Evolutionary conservation across 345 rosid genomes (phyloP), one percentile per base, ranked within the genome.

Genomic region (Gossypium bickii): DNA sequence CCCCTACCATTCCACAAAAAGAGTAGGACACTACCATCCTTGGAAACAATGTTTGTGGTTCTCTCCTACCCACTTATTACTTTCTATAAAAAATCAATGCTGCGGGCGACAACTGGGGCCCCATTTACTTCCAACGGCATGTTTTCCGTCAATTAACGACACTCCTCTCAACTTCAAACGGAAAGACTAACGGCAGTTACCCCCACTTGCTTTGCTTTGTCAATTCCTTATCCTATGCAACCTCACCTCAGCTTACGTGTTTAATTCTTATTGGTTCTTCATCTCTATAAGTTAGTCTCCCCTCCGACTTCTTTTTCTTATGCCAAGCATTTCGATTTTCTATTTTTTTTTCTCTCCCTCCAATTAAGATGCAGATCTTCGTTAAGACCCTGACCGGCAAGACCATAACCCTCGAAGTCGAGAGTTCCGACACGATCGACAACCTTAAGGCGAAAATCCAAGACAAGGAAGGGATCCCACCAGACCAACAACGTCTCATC

Each of bases 401-500:
- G 76, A 84, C 85, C 0, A 84, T 84, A 0, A 84, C 87, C 0
- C 2, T 84, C 0, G 87, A 84, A 51, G 87, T 84, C 1, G 87
- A 84, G 43, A 77, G 83, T 1, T 79, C 83, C 1, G 87, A 84
- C 76, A 84, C 87, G 7, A 84, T 84, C 9, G 85, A 84, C 66
- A 84, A 84, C 71, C 85, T 84, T 0, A 84, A 84, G 11, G 83
- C 87, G 0, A 84, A 84, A 61, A 84, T 84, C 64, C 85, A 84
- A 2, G 87, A 84, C 17, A 84, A 84, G 56, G 87, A 84, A 17
- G 87, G 87, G 0, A 84, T 84, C 13, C 87, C 87, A 2, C 87
- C 87, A 22, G 87, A 84, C 58, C 85, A 84, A 78, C 87, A 84
- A 18, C 62, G 87, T 0, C 58, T 84, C 65, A 84, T 84, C 79